Percentiles rank a stretch among this genome's conserved stretches.
Evolutionary conservation across 1,284 basidiomycete species (phyloP).

Genomic region (Pseudozyma sp.): DNA sequence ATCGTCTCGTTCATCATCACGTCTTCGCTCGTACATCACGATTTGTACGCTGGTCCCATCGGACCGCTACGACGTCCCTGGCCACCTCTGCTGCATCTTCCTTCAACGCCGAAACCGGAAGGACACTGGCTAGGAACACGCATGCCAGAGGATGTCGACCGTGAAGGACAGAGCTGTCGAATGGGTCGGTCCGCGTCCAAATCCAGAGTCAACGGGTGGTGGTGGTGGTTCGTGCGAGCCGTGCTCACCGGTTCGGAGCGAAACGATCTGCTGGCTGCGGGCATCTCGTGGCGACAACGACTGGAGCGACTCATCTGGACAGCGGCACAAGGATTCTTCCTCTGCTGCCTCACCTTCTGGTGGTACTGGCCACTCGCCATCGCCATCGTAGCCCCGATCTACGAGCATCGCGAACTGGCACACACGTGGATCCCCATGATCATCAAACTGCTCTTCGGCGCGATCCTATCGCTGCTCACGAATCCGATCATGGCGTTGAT

Average conservation of each 20-base stretch:
- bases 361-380: conserved; percentile 67
- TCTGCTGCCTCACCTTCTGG: conserved; percentile 59
- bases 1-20: conserved; percentile 64
- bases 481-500: conserved; percentile 66
- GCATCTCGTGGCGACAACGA: conserved; percentile 54
- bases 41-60: conserved; percentile 56
- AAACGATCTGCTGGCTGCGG: conserved; percentile 52
- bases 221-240: conserved; percentile 59
- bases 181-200: conserved; percentile 53
- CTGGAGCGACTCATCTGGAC: conserved; percentile 61
- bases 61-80: conserved; percentile 53
- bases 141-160: conserved; percentile 46
- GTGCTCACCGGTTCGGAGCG: conserved; percentile 57
- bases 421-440: conserved; percentile 65
- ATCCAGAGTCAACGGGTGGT: conserved; percentile 30
- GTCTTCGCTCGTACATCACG: conserved; percentile 53
- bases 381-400: conserved; percentile 65
- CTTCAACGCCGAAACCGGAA: conserved; percentile 40
- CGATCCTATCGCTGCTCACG: conserved; percentile 56
- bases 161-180: conserved; percentile 18
- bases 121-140: conserved; percentile 52
- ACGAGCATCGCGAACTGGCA: conserved; percentile 60
- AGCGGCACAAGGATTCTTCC: conserved; percentile 57
- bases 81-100: conserved; percentile 63
- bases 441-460: conserved; percentile 68